Base-by-base conservation (phyloP, 306 rosid species). In the Dryas drummondii region DNA sequence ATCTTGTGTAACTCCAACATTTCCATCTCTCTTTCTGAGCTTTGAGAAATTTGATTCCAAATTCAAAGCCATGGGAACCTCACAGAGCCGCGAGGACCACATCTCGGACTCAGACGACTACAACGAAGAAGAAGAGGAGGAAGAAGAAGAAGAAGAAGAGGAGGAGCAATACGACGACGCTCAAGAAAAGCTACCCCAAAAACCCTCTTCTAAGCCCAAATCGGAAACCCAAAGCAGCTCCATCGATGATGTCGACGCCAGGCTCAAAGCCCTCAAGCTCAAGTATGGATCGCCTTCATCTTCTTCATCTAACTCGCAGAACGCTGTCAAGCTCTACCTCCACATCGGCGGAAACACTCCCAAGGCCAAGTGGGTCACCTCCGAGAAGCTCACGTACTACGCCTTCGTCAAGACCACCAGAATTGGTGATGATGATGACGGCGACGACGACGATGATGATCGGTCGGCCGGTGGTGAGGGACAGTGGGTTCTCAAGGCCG, bases 261-360 rank as follows among this genome's bases (percentile, higher is more conserved):
- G 66, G 81, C 97, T 93, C 72, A 86, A 84, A 73, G 89, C 89
- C 15, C 74, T 93, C 4, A 88, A 93, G 77, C 92, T 93, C 62
- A 93, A 91, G 73, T 93, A 93, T 71, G 81, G 70, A 11, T 13
- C 85, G 48, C 47, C 82, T 7, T 62, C 86, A 11, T 13, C 80
- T 49, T 70, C 83, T 45, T 57, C 79, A 0, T 78, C 70, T 1
- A 55, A 86, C 1, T 65, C 88, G 0, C 26, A 42, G 49, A 93
- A 93, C 79, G 79, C 91, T 32, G 96, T 89, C 46, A 93, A 89
- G 79, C 96, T 91, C 61, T 93, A 91, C 85, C 98, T 93, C 59
- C 97, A 93, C 80, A 82, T 93, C 71, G 97, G 97, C 2, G 97
- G 91, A 9, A 88, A 89, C 80, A 83, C 96, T 54, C 97, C 97